Evolutionary conservation across 495 filamentous ascomycete genomes (phyloP).

Genomic region (Schizothecium vesticola): DNA sequence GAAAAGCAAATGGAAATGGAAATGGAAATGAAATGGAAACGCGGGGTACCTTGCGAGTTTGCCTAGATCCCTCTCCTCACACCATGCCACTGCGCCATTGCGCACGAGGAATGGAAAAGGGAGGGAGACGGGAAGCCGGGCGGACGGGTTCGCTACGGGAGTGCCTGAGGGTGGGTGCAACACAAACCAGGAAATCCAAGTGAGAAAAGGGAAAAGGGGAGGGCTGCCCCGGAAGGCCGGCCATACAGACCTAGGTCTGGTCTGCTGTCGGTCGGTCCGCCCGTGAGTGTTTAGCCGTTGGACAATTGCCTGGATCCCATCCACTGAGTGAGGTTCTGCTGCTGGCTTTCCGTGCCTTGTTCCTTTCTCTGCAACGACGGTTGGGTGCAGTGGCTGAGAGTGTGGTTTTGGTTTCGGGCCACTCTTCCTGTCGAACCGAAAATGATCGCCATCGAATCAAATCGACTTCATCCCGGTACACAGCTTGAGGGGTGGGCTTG

Average conservation of each 20-base stretch:
- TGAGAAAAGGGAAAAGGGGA: neutral
- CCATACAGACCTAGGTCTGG: neutral
- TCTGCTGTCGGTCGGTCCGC: neutral
- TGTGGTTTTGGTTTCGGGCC: neutral
- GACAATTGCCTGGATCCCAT: neutral
- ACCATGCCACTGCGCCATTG: neutral
- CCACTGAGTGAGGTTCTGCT: neutral
- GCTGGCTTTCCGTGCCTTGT: too few species aligned
- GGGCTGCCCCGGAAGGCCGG: neutral
- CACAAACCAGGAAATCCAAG: neutral
- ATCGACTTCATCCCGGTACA: too few species aligned
- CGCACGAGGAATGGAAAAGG: neutral
- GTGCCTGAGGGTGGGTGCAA: neutral
- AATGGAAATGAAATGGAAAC: neutral
- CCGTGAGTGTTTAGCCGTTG: neutral
- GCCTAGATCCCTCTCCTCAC: neutral
- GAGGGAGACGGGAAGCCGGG: neutral
- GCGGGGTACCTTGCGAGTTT: neutral
- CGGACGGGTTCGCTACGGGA: neutral
- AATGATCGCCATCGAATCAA: too few species aligned
- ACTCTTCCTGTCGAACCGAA: neutral
- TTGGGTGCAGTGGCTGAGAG: neutral
- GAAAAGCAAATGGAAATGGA: neutral
- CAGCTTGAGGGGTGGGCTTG: too few species aligned
- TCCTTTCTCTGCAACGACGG: neutral